Evolutionary conservation across 306 rosid species (phyloP), one percentile per base, ranked within the genome.

Genomic region (Phaseolus lunatus): DNA sequence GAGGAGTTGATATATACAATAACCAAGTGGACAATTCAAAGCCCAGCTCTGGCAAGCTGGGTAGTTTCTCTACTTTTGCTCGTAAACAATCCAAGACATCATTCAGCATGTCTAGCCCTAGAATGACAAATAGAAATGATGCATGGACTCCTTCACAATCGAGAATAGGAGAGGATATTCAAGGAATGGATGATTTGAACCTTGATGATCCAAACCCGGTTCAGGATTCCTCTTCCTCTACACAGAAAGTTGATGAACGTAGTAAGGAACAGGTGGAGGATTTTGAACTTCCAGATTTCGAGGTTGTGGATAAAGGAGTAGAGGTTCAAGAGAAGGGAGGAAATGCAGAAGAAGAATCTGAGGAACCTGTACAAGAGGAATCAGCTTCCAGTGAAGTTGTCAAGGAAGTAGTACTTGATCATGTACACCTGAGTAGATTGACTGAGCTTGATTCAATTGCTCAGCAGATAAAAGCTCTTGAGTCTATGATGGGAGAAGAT

Each of bases 391-490:
- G 85, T 37, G 96, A 92, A 78, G 90, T 88, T 43, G 98, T 96
- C 66, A 93, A 92, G 88, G 97, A 96, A 75, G 76, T 91, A 56
- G 91, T 92, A 69, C 88, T 80, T 23, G 94, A 91, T 80, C 89
- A 78, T 5, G 68, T 87, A 35, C 93, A 88, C 78, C 82, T 61
- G 44, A 64, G 47, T 24, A 93, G 98, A 76, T 78, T 92, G 77
- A 77, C 70, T 4, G 96, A 91, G 81, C 93, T 96, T 72, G 97
- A 93, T 81, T 92, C 94, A 23, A 91, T 93, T 76, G 97, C 98
- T 2, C 94, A 92, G 83, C 97, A 93, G 88, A 92, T 96, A 80
- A 96, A 92, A 77, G 97, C 96, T 65, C 93, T 96, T 0, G 98
- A 96, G 72, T 88, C 96, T 23, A 87, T 91, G 88, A 93, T 96